Evolutionary conservation across 2,329 filamentous ascomycete genomes (phyloP), one percentile per base, ranked within the genome.

Genomic region (Xylariaceae sp.): DNA sequence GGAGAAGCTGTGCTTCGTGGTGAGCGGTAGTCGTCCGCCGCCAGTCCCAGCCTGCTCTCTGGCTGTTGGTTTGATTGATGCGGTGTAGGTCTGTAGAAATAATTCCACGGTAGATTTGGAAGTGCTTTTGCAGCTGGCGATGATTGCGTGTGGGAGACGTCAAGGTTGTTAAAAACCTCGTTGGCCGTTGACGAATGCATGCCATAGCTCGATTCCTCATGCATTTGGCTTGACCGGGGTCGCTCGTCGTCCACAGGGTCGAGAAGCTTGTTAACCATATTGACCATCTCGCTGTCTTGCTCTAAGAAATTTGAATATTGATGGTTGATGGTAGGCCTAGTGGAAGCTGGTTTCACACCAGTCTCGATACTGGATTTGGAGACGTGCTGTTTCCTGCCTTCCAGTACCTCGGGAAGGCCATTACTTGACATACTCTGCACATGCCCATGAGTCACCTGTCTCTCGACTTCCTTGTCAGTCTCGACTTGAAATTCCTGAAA

Each of bases 131-230:
- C 59, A 2, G 58, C 61, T 40, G 69, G 58, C 42, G 70, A 68
- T 42, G 63, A 60, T 49, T 65, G 57, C 30, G 64, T 49, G 2
- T 66, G 64, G 50, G 65, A 66, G 7, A 68, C 60, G 12, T 62
- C 65, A 39, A 72, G 58, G 39, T 70, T 65, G 27, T 69, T 74
- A 54, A 80, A 78, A 2, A 78, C 56, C 15, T 78, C 76, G 42
- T 77, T 74, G 22, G 77, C 74, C 7, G 74, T 77, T 2, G 68
- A 62, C 10, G 74, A 75, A 58, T 77, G 72, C 77, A 82, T 80
- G 14, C 76, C 79, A 52, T 81, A 82, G 2, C 75, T 80, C 3
- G 75, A 68, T 36, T 78, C 74, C 6, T 62, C 64, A 2, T 65
- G 62, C 3, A 64, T 64, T 15, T 58, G 54, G 33, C 56, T 59